Evolutionary conservation across 257 asterid species (phyloP).

Genomic region (Verbascum thapsus): DNA sequence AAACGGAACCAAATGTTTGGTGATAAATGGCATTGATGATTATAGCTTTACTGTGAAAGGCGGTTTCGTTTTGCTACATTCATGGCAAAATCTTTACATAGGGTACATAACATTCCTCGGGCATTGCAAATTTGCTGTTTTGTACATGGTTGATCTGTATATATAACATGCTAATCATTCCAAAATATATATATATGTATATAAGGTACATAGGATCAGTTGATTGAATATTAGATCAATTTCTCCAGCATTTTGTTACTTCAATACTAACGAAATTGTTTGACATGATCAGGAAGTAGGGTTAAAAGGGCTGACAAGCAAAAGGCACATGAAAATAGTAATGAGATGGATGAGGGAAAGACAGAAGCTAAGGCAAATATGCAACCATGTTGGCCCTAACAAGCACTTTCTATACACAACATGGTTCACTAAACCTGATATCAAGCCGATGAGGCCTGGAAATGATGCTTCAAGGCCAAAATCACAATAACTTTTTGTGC

Average conservation of each 20-base stretch:
- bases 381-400: constrained; percentile 78
- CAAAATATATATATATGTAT: too few species aligned
- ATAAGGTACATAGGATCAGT: too few species aligned
- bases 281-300: constrained; percentile 66
- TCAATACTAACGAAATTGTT: neutral
- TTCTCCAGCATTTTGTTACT: neutral
- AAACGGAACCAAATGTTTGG: too few species aligned
- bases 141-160: too few species aligned
- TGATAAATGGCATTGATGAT: neutral
- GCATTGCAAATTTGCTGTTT: too few species aligned
- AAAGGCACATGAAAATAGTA: constrained; percentile 80
- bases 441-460: constrained; percentile 40
- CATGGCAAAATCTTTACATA: too few species aligned
- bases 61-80: neutral
- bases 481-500: constrained; percentile 28
- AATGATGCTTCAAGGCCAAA: constrained; percentile 45
- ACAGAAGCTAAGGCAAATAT: constrained; percentile 67
- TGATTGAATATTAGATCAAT: neutral
- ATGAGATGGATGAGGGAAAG: constrained; percentile 93
- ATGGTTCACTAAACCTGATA: constrained; percentile 75
- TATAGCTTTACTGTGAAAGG: neutral
- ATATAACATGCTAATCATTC: too few species aligned
- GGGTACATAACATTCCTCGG: too few species aligned
- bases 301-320: constrained; percentile 71
- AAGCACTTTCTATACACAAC: constrained; percentile 76